These are phyloP conservation scores for Cystobasidiopsis lactophilus DNA, from an alignment of 768 basidiomycete species.

Conservation along the genomic window DNA sequence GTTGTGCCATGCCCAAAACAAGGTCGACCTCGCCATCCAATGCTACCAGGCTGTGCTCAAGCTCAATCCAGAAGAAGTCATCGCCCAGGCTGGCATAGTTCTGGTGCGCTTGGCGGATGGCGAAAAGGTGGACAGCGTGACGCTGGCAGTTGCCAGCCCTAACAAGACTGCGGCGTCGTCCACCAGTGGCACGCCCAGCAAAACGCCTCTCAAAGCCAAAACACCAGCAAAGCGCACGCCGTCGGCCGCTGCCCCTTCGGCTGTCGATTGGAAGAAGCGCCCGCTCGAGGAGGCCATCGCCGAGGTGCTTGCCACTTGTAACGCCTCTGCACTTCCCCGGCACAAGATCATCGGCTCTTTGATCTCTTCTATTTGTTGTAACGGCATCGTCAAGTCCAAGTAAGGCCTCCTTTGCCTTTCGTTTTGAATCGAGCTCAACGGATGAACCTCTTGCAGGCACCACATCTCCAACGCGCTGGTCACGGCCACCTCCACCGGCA, in stretches of 20 bases:
- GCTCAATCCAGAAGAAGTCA: not conserved
- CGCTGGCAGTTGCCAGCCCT: not conserved
- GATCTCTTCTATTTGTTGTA: not conserved
- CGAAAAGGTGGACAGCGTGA: not conserved
- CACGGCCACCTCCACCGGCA: not conserved
- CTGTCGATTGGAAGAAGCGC: not conserved
- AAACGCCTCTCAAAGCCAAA: too few species aligned
- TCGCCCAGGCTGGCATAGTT: not conserved
- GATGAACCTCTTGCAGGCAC: not conserved
- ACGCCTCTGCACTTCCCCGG: not conserved
- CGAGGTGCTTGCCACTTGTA: not conserved
- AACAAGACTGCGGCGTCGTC: too few species aligned
- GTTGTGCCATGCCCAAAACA: not conserved
- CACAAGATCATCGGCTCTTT: not conserved
- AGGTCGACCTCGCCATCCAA: not conserved
- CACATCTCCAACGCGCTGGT: not conserved
- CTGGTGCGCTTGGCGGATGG: not conserved
- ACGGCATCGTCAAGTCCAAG: constrained; percentile 1
- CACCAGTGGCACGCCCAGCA: too few species aligned
- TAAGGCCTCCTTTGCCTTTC: not conserved
- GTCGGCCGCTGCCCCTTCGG: too few species aligned
- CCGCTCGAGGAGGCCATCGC: not conserved
- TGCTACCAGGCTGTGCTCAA: not conserved
- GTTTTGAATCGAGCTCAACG: not conserved
- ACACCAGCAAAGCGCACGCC: too few species aligned